Evolutionary conservation across 2,329 filamentous ascomycete genomes (phyloP), one percentile per base, ranked within the genome.

Genomic region (Exophiala sp.): DNA sequence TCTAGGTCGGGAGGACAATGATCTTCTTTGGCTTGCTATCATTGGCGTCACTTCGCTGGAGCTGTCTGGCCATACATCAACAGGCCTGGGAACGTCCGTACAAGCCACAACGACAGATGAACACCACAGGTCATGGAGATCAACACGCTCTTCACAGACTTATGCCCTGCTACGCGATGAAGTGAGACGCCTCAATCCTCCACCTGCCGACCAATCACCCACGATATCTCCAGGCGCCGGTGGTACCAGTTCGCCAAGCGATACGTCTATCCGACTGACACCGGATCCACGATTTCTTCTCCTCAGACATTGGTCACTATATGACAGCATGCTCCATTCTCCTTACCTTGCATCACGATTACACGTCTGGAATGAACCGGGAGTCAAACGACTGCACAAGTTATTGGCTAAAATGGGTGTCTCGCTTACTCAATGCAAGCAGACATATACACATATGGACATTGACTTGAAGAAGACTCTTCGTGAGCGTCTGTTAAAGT

Each of bases 331-430:
- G 94, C 80, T 97, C 10, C 94, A 99, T 69, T 96, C 91, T 0
- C 91, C 92, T 0, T 97, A 96, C 66, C 82, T 99, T 3, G 92
- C 95, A 55, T 89, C 92, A 3, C 83, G 90, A 32, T 79, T 99
- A 42, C 92, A 95, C 71, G 91, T 96, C 43, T 99, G 94, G 92
- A 95, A 86, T 56, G 94, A 97, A 58, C 82, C 81, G 47, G 94
- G 94, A 2, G 81, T 89, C 49, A 95, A 95, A 69, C 83, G 92
- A 47, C 77, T 99, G 16, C 89, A 96, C 71, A 97, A 97, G 68
- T 80, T 99, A 0, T 80, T 99, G 2, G 94, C 94, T 40, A 99
- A 97, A 72, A 99, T 99, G 92, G 94, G 94, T 32, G 89, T 99
- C 51, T 95, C 89, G 66, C 77, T 97, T 35, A 87, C 87, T 4